These are phyloP conservation scores for Ophiostoma fasciatum DNA, from an alignment of 2,329 filamentous ascomycete species.

Conservation along the genomic window DNA sequence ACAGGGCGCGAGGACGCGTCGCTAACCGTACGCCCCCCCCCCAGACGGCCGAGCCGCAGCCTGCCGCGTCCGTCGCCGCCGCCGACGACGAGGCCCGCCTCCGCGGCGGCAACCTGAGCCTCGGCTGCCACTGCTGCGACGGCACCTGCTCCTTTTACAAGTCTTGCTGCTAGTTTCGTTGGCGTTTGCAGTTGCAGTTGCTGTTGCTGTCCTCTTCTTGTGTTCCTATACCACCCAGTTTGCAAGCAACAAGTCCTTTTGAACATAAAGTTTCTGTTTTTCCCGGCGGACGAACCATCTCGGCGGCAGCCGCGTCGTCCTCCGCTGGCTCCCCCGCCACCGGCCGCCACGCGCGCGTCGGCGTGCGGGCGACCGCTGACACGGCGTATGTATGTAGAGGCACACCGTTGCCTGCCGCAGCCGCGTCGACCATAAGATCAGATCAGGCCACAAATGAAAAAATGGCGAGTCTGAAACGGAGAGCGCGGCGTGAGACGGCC, in stretches of 20 bases:
- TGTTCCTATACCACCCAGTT: not conserved
- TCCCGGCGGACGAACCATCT: not conserved
- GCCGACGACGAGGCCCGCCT: conserved; percentile 7
- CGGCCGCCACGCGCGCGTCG: not conserved
- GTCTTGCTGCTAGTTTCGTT: conserved; percentile 9
- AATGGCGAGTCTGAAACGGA: too few relatives aligned
- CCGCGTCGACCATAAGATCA: too few relatives aligned
- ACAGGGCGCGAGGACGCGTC: too few relatives aligned
- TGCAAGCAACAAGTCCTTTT: too few relatives aligned
- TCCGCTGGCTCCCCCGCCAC: not conserved
- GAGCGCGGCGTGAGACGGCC: too few relatives aligned
- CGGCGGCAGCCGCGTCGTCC: not conserved
- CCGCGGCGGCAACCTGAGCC: conserved; percentile 13
- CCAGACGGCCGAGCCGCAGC: not conserved
- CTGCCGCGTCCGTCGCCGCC: not conserved
- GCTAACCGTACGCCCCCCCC: too few relatives aligned
- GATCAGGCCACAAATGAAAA: too few relatives aligned
- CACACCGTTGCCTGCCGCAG: too few relatives aligned
- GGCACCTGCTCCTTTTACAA: conserved; percentile 11
- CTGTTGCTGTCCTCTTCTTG: not conserved
- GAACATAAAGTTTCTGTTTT: not conserved
- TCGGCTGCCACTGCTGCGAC: conserved; percentile 14
- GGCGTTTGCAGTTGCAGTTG: too few relatives aligned
- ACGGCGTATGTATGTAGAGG: too few relatives aligned
- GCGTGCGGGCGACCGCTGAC: too few relatives aligned